phyloP scores from a whole-genome alignment of 2,329 filamentous ascomycete genomes.

The Plectosphaerella sp. region DNA sequence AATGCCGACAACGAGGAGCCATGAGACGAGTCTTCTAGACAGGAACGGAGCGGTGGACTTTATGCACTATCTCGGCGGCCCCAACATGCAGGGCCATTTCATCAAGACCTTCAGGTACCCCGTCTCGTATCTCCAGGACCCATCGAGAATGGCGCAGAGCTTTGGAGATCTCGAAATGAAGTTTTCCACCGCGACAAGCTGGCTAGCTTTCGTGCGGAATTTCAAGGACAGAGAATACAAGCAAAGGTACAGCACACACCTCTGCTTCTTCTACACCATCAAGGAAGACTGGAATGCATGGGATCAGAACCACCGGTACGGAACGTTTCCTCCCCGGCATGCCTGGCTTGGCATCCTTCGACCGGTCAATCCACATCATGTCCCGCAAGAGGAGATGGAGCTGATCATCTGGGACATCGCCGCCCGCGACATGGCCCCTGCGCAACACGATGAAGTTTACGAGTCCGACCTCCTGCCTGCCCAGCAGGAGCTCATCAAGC shows the following conservation, averaged over 20 bases:
- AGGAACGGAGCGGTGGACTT: neutral
- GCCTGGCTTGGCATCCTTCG: slow-evolving; percentile 50
- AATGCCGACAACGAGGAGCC: neutral
- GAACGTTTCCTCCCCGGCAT: slow-evolving; percentile 24
- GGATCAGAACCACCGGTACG: slow-evolving; percentile 18
- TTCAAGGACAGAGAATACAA: slow-evolving; percentile 12
- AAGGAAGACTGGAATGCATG: slow-evolving; percentile 32
- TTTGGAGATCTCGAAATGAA: slow-evolving; percentile 20
- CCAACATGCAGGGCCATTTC: slow-evolving; percentile 7
- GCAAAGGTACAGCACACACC: slow-evolving; percentile 26
- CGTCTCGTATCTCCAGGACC: slow-evolving; percentile 34
- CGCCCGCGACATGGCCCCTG: slow-evolving; percentile 17
- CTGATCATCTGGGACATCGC: slow-evolving; percentile 51
- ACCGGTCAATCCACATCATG: too few relatives aligned
- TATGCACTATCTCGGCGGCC: neutral
- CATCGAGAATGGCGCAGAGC: slow-evolving; percentile 26
- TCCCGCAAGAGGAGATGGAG: slow-evolving; percentile 22
- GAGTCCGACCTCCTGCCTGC: slow-evolving; percentile 33
- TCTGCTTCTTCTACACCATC: slow-evolving; percentile 47
- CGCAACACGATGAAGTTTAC: slow-evolving; percentile 15
- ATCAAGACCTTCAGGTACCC: slow-evolving; percentile 30
- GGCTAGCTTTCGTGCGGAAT: slow-evolving; percentile 23
- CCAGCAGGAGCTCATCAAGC: slow-evolving; percentile 39
- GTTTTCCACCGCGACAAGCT: slow-evolving; percentile 27
- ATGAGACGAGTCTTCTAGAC: slow-evolving; percentile 7